These are phyloP conservation scores for Phytophthora fragariaefolia DNA, from an alignment of 352 stramenopile species.

Conservation along the genomic window DNA sequence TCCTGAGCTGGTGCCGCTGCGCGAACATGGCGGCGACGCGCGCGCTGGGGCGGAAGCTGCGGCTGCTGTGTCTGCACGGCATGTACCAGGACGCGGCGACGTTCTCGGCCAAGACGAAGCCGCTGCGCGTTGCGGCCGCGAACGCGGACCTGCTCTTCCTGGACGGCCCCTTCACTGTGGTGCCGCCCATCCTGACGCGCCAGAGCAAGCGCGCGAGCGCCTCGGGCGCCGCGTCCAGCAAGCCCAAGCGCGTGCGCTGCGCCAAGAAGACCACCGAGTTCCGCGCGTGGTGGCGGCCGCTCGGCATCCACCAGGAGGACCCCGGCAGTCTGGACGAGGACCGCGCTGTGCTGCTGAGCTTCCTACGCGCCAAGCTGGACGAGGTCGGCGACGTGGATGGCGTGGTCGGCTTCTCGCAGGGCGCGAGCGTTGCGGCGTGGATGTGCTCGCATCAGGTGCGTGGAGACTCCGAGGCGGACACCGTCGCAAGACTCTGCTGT, in stretches of 20 bases:
- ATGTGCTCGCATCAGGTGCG: slow-evolving; percentile 74
- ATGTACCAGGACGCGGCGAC: slow-evolving; percentile 86
- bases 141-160: slow-evolving; percentile 75
- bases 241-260: slow-evolving; percentile 45
- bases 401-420: slow-evolving; percentile 87
- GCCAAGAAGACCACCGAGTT: slow-evolving; percentile 70
- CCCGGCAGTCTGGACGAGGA: slow-evolving; percentile 57
- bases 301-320: slow-evolving; percentile 56
- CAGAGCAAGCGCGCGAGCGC: slow-evolving; percentile 38
- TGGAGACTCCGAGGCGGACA: no score
- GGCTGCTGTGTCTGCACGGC: slow-evolving; percentile 82
- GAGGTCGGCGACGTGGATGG: slow-evolving; percentile 73
- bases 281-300: slow-evolving; percentile 77
- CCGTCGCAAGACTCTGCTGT: no score
- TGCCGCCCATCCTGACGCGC: slow-evolving; percentile 70
- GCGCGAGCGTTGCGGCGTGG: slow-evolving; percentile 79
- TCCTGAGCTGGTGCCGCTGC: slow-evolving; percentile 12
- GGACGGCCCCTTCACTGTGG: slow-evolving; percentile 74
- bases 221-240: slow-evolving; percentile 6
- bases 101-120: slow-evolving; percentile 75
- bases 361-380: slow-evolving; percentile 61
- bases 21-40: slow-evolving; percentile 25
- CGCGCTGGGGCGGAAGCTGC: slow-evolving; percentile 42
- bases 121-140: slow-evolving; percentile 43
- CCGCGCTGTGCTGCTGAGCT: slow-evolving; percentile 59